phyloP scores from a whole-genome alignment of 176 grass and related monocot genomes.

The Zizania latifolia region DNA sequence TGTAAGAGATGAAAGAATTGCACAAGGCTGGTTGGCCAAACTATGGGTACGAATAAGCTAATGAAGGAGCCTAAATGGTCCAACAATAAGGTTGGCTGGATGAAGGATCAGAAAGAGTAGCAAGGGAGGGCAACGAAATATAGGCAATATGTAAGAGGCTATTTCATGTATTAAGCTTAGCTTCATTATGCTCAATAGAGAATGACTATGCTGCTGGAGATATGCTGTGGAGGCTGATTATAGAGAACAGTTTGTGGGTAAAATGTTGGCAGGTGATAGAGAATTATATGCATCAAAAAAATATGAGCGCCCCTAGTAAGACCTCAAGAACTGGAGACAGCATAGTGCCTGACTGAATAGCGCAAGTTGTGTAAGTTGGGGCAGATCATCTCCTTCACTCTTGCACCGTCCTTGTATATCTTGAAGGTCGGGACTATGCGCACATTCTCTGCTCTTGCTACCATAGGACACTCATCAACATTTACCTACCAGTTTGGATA shows the following conservation, averaged over 20 bases:
- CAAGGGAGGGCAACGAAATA: background rate
- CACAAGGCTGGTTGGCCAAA: background rate
- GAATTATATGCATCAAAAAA: conserved; percentile 21
- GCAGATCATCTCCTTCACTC: conserved; percentile 68
- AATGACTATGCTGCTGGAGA: conserved; percentile 42
- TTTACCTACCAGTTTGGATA: conserved; percentile 45
- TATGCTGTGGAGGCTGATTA: conserved; percentile 36
- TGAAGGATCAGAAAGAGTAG: conserved; percentile 14
- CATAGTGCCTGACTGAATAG: conserved; percentile 64
- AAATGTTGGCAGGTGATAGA: conserved; percentile 26
- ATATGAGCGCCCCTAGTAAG: background rate
- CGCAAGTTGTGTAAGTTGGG: conserved; percentile 47
- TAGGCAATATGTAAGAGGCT: conserved; percentile 18
- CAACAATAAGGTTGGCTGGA: conserved; percentile 10
- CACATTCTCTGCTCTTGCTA: conserved; percentile 62
- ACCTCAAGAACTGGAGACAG: conserved; percentile 43
- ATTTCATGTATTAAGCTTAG: conserved; percentile 43
- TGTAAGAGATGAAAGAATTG: conserved; percentile 44
- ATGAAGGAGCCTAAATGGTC: conserved; percentile 34
- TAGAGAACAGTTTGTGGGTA: conserved; percentile 28
- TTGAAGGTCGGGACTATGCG: conserved; percentile 51
- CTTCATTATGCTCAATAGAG: conserved; percentile 34
- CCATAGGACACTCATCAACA: conserved; percentile 29
- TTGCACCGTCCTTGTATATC: conserved; percentile 62
- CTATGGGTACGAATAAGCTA: conserved; percentile 23